Percentiles rank a stretch among this genome's conserved stretches.
phyloP scores from a whole-genome alignment of 2,329 filamentous ascomycete genomes.

The Xylaria sp. region DNA sequence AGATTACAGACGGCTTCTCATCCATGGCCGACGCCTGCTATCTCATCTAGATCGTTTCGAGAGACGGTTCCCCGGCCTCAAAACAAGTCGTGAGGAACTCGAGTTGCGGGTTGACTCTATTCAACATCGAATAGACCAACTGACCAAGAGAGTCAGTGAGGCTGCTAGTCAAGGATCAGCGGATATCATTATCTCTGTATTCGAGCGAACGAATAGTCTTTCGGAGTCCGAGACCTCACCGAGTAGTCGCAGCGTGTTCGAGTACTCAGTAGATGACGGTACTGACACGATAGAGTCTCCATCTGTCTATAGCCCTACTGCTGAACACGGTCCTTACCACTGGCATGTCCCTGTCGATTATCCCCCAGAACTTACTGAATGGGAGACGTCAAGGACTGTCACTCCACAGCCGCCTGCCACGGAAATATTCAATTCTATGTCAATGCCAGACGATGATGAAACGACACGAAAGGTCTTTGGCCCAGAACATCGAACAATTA shows the following conservation, averaged over 20 bases:
- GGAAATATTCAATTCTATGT: slow-evolving; percentile 48
- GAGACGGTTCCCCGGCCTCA: slow-evolving; percentile 46
- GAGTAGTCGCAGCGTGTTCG: slow-evolving; percentile 48
- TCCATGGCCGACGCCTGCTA: slow-evolving; percentile 60
- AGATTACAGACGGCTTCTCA: slow-evolving; percentile 62
- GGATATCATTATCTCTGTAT: slow-evolving; percentile 56
- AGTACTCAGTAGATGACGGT: slow-evolving; percentile 45
- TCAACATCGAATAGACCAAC: slow-evolving; percentile 54
- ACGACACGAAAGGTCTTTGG: slow-evolving; percentile 42
- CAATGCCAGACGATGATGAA: slow-evolving; percentile 47
- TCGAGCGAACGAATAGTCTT: slow-evolving; percentile 60
- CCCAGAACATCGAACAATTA: slow-evolving; percentile 55
- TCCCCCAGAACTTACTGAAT: slow-evolving; percentile 41
- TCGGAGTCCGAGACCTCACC: slow-evolving; percentile 58
- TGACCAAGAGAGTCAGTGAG: slow-evolving; percentile 54
- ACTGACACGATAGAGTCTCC: slow-evolving; percentile 48
- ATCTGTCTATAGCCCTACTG: slow-evolving; percentile 40
- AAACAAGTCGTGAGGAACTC: slow-evolving; percentile 49
- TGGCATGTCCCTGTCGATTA: slow-evolving; percentile 53
- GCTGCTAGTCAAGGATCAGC: slow-evolving; percentile 51
- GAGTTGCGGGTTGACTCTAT: slow-evolving; percentile 52
- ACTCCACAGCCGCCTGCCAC: slow-evolving; percentile 45
- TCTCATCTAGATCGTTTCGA: slow-evolving; percentile 55
- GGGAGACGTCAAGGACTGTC: slow-evolving; percentile 46
- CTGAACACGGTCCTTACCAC: slow-evolving; percentile 50